Percentiles rank a stretch among this genome's conserved stretches.
Conservation (phyloP, 2,329 filamentous ascomycete species). For the Acrocalymma vagum region DNA sequence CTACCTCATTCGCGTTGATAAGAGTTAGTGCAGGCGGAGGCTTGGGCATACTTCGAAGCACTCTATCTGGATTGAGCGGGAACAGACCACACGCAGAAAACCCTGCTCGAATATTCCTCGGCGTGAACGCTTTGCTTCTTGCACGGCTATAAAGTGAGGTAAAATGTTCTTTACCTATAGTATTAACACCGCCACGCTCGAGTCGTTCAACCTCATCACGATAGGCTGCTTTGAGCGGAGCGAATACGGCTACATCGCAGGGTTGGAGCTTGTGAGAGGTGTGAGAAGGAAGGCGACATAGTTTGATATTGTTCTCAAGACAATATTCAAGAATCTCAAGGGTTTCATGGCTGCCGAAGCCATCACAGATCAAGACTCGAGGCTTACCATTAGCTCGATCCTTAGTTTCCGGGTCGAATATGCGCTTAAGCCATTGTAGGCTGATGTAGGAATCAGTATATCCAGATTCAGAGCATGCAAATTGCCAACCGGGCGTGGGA, state of each 20-base stretch:
- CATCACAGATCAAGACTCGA: conserved; percentile 44
- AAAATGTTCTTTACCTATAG: conserved; percentile 19
- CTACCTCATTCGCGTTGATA: conserved; percentile 18
- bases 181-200: conserved; percentile 13
- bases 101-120: conserved; percentile 33
- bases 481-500: conserved; percentile 23
- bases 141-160: conserved; percentile 26
- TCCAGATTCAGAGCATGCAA: conserved; percentile 18
- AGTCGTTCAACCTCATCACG: conserved; percentile 16
- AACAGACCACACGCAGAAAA: conserved; percentile 28
- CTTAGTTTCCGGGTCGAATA: conserved; percentile 48
- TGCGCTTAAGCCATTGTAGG: conserved; percentile 43
- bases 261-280: conserved; percentile 23
- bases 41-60: conserved; percentile 34
- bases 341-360: conserved; percentile 47
- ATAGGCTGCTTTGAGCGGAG: conserved; percentile 18
- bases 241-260: conserved; percentile 16
- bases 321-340: conserved; percentile 44
- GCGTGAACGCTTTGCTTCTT: conserved; percentile 22
- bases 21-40: conserved; percentile 25
- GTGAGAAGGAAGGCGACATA: conserved; percentile 17
- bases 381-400: conserved; percentile 36
- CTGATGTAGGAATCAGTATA: conserved; percentile 44
- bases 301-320: conserved; percentile 36
- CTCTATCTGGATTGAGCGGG: conserved; percentile 38